phyloP scores from a whole-genome alignment of 2,329 filamentous ascomycete genomes.

The Nemania sp. region DNA sequence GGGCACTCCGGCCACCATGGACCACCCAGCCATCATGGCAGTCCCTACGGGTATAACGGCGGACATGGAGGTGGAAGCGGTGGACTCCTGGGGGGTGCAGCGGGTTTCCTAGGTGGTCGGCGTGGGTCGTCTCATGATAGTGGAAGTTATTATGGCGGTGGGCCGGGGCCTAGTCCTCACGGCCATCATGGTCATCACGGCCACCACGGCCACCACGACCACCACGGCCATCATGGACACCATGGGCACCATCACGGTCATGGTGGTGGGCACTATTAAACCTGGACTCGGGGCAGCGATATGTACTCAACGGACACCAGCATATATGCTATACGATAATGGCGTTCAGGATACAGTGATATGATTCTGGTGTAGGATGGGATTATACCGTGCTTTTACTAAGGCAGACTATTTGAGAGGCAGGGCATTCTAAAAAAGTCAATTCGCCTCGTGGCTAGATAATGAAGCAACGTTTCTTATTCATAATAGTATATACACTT shows the following conservation, averaged over 20 bases:
- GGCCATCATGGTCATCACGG: constrained; percentile 39
- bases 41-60: constrained; percentile 18
- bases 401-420: not conserved
- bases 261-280: constrained; percentile 23
- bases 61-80: constrained; percentile 35
- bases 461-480: not conserved
- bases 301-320: not conserved
- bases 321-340: not conserved
- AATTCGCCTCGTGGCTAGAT: not conserved
- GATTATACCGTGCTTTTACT: not conserved
- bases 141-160: constrained; percentile 33
- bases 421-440: not conserved
- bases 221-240: constrained; percentile 39
- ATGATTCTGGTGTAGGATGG: not conserved
- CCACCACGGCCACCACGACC: constrained; percentile 34
- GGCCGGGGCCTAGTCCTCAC: constrained; percentile 32
- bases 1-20: constrained; percentile 45
- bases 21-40: not conserved
- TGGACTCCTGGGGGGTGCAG: constrained; percentile 41
- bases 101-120: constrained; percentile 38
- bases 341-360: not conserved
- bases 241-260: constrained; percentile 39
- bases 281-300: not conserved
- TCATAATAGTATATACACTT: not conserved
- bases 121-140: constrained; percentile 30